phyloP scores from a whole-genome alignment of 2,329 filamentous ascomycete species.

The Stagonosporopsis rhizophila region DNA sequence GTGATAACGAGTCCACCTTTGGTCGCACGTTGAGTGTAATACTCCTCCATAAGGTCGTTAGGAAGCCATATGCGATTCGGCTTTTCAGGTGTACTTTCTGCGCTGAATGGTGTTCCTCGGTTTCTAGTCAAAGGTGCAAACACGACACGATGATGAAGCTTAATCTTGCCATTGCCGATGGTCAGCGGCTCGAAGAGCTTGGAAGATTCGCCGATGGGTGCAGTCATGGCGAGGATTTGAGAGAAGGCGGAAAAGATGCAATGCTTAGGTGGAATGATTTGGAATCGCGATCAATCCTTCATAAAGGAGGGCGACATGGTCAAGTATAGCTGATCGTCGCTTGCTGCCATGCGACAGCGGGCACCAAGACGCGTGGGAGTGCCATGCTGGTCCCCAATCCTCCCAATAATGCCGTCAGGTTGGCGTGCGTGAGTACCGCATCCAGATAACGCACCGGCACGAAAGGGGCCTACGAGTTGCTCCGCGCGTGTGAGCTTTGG shows the following conservation, averaged over 20 bases:
- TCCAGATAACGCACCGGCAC: not conserved
- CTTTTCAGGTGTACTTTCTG: conserved; percentile 50
- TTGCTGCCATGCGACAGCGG: conserved; percentile 13
- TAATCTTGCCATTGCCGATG: conserved; percentile 43
- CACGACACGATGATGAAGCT: conserved; percentile 43
- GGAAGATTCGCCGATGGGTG: conserved; percentile 28
- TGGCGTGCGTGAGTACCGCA: not conserved
- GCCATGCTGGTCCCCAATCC: not conserved
- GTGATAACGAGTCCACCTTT: conserved; percentile 64
- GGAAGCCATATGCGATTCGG: conserved; percentile 59
- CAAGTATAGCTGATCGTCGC: conserved; percentile 6
- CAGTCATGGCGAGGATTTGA: conserved; percentile 2
- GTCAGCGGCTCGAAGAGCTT: conserved; percentile 44
- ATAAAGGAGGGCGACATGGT: not conserved
- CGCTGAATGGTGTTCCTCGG: conserved; percentile 53
- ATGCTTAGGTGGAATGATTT: not conserved
- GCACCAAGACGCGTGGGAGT: not conserved
- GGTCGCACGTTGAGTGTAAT: conserved; percentile 60
- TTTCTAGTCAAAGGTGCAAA: conserved; percentile 49
- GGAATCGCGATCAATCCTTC: not conserved
- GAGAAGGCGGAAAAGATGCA: not conserved
- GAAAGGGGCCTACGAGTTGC: not conserved
- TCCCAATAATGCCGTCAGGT: not conserved
- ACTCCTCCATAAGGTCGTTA: conserved; percentile 51
- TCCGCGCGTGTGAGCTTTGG: not conserved